These are phyloP conservation scores for Schwanniomyces sp. DNA, from an alignment of 805 yeast species.

Conservation along the genomic window DNA sequence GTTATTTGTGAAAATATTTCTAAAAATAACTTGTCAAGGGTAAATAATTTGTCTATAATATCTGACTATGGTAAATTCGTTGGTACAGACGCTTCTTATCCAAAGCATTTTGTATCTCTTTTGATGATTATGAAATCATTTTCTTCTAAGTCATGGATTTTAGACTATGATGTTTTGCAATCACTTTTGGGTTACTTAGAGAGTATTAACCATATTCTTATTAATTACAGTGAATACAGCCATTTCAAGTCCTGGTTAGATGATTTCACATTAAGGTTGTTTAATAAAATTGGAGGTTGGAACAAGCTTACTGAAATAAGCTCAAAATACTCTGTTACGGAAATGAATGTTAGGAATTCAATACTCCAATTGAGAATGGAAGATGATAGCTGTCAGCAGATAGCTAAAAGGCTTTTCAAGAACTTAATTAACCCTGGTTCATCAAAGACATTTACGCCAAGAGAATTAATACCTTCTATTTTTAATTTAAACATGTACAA, in stretches of 20 bases:
- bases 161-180: conserved; percentile 34
- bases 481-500: conserved; percentile 42
- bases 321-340: conserved; percentile 22
- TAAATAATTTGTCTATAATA: conserved; percentile 37
- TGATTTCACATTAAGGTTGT: conserved; percentile 15
- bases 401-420: conserved; percentile 47
- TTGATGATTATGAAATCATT: conserved; percentile 27
- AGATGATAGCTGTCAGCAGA: conserved; percentile 21
- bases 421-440: conserved; percentile 52
- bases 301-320: conserved; percentile 11
- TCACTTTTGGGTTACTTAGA: conserved; percentile 35
- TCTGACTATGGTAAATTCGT: conserved; percentile 41
- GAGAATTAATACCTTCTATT: conserved; percentile 45
- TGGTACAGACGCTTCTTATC: conserved; percentile 16
- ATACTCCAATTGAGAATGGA: conserved; percentile 41
- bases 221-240: conserved; percentile 26
- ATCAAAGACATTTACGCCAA: conserved; percentile 47
- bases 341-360: conserved; percentile 44
- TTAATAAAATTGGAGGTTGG: conserved; percentile 27
- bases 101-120: conserved; percentile 28
- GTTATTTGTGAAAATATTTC: conserved; percentile 19
- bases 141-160: conserved; percentile 16
- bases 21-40: conserved; percentile 16
- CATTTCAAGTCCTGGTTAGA: conserved; percentile 23
- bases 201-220: conserved; percentile 28